These are phyloP conservation scores for Boletus insuetus DNA, from an alignment of 768 basidiomycete genomes.

Conservation along the genomic window DNA sequence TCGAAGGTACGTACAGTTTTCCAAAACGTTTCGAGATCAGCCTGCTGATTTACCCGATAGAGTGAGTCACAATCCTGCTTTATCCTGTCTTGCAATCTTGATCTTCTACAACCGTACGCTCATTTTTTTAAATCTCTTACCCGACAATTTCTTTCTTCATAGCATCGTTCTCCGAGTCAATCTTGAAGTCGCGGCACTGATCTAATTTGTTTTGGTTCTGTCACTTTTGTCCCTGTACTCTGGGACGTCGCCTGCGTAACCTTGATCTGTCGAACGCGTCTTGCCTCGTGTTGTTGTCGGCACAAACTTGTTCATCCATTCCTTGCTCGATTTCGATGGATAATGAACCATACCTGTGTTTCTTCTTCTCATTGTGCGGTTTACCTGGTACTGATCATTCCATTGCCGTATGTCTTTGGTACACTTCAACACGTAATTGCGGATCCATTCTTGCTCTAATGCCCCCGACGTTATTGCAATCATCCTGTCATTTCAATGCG, in stretches of 20 bases:
- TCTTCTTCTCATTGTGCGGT: slow-evolving; percentile 8
- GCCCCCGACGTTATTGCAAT: not conserved
- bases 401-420: slow-evolving; percentile 24
- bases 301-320: slow-evolving; percentile 20
- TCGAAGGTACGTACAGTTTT: slow-evolving; percentile 67
- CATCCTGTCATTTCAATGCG: not conserved
- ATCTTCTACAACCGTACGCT: slow-evolving; percentile 24
- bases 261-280: slow-evolving; percentile 10
- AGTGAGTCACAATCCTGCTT: slow-evolving; percentile 54
- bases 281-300: slow-evolving; percentile 13
- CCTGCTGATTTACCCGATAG: slow-evolving; percentile 36
- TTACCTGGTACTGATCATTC: slow-evolving; percentile 14
- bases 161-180: slow-evolving; percentile 39
- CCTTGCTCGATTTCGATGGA: slow-evolving; percentile 17
- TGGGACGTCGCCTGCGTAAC: slow-evolving; percentile 4
- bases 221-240: slow-evolving; percentile 15
- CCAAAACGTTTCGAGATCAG: not conserved
- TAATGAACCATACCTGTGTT: slow-evolving; percentile 11
- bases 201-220: slow-evolving; percentile 23
- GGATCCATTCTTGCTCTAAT: slow-evolving; percentile 23
- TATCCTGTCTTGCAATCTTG: slow-evolving; percentile 21
- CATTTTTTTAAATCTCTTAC: slow-evolving; percentile 17
- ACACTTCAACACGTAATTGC: slow-evolving; percentile 28
- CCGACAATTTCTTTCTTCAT: slow-evolving; percentile 14
- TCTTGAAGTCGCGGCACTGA: slow-evolving; percentile 34